Conservation (phyloP, 306 rosid genomes). For the Prinsepia uniflora region DNA sequence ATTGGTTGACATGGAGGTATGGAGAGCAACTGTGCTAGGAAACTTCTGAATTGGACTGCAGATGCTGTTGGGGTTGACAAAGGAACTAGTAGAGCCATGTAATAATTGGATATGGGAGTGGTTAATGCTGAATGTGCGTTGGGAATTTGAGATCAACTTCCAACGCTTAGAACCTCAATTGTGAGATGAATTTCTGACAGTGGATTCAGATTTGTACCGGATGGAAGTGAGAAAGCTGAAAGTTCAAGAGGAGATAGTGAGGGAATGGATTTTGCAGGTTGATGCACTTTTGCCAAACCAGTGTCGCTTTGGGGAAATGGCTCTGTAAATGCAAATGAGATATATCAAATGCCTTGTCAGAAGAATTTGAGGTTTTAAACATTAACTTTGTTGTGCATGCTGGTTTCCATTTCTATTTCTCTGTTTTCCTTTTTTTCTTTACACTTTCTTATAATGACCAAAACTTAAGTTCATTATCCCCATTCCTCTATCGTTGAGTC, state of each 20-base stretch:
- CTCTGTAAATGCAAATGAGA: constrained; percentile 37
- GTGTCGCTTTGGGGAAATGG: constrained; percentile 35
- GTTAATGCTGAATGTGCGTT: constrained; percentile 46
- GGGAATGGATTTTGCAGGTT: constrained; percentile 80
- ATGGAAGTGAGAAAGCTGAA: constrained; percentile 65
- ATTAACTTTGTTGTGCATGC: constrained; percentile 24
- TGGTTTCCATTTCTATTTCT: background rate
- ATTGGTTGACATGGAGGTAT: constrained; percentile 36
- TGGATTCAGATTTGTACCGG: constrained; percentile 58
- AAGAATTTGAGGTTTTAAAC: constrained; percentile 75
- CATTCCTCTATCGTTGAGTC: background rate
- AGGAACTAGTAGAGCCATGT: constrained; percentile 43
- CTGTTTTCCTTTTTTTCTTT: background rate
- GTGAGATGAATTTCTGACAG: constrained; percentile 79
- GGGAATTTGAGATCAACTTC: constrained; percentile 32
- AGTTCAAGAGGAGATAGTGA: constrained; percentile 58
- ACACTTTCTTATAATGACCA: background rate
- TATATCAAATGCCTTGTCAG: constrained; percentile 44
- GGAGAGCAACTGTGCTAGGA: constrained; percentile 31
- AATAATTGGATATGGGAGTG: constrained; percentile 36
- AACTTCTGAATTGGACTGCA: constrained; percentile 39
- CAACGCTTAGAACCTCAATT: constrained; percentile 56
- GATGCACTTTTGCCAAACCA: constrained; percentile 35
- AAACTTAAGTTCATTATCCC: background rate
- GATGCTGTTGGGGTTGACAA: constrained; percentile 43